phyloP scores from a whole-genome alignment of 257 asterid genomes.

The Euphrasia confusa region DNA sequence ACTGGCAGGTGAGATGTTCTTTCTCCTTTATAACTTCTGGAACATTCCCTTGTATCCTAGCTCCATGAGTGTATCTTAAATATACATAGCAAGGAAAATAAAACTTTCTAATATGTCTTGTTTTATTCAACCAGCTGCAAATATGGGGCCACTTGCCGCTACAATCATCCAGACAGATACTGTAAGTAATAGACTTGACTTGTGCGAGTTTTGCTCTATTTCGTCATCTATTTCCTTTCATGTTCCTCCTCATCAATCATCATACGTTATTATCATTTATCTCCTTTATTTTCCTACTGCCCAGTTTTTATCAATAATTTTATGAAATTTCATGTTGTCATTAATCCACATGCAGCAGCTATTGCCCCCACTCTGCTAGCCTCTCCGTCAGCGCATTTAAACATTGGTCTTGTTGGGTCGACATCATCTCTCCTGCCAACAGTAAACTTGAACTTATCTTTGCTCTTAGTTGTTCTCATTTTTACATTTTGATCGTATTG shows the following conservation, averaged over 20 bases:
- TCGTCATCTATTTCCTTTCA: neutral
- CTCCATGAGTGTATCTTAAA: constrained; percentile 21
- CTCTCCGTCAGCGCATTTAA: constrained; percentile 65
- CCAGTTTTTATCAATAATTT: constrained; percentile 18
- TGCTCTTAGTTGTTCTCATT: neutral
- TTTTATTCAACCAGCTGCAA: constrained; percentile 67
- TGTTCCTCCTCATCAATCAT: neutral
- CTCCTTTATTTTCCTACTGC: neutral
- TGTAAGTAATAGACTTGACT: constrained; percentile 34
- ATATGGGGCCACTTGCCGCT: constrained; percentile 88
- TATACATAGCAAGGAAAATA: constrained; percentile 18
- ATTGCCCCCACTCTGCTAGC: constrained; percentile 49
- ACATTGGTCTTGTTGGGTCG: constrained; percentile 55
- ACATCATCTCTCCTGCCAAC: constrained; percentile 63
- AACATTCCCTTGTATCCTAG: constrained; percentile 11
- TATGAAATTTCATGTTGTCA: constrained; percentile 26
- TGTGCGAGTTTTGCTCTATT: neutral
- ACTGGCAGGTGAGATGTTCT: constrained; percentile 77
- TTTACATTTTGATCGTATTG: neutral
- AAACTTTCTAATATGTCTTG: constrained; percentile 35
- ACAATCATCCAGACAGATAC: constrained; percentile 87
- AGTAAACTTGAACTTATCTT: constrained; percentile 37
- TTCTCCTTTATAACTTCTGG: neutral
- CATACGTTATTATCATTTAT: no score
- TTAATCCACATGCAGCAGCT: constrained; percentile 51